Conservation (phyloP, 345 rosid genomes). For the Isatis tinctoria region DNA sequence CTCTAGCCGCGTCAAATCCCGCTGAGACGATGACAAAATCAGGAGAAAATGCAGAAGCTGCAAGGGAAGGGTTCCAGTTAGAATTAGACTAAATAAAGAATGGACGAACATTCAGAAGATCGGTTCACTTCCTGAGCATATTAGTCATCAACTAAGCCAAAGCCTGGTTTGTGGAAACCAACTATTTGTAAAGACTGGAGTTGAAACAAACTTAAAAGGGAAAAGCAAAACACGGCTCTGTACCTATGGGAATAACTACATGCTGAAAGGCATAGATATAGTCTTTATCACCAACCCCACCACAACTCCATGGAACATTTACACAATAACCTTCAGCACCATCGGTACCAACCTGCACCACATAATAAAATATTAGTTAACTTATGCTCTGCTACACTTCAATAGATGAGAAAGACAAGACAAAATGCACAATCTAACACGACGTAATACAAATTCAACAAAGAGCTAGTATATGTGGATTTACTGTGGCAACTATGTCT, state of each 20-base stretch:
- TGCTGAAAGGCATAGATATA: conserved; percentile 87
- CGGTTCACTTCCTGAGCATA: conserved; percentile 4
- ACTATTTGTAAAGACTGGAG: neutral
- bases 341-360: conserved; percentile 65
- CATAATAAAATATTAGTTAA: conserved; percentile 11
- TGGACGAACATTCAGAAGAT: neutral
- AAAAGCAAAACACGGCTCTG: neutral
- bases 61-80: conserved; percentile 19
- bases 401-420: neutral
- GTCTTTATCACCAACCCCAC: conserved; percentile 95
- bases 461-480: neutral
- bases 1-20: conserved; percentile 99
- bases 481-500: neutral
- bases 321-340: conserved; percentile 97
- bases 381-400: neutral
- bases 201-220: conserved; percentile 1
- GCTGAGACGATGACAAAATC: conserved; percentile 95
- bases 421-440: neutral
- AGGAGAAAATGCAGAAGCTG: conserved; percentile 87
- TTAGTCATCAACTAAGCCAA: conserved; percentile 1
- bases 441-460: neutral
- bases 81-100: conserved; percentile 10
- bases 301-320: conserved; percentile 95
- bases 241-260: conserved; percentile 91
- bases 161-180: neutral